phyloP scores from a whole-genome alignment of 768 basidiomycete genomes.

The Pleurotus tuber-regium region DNA sequence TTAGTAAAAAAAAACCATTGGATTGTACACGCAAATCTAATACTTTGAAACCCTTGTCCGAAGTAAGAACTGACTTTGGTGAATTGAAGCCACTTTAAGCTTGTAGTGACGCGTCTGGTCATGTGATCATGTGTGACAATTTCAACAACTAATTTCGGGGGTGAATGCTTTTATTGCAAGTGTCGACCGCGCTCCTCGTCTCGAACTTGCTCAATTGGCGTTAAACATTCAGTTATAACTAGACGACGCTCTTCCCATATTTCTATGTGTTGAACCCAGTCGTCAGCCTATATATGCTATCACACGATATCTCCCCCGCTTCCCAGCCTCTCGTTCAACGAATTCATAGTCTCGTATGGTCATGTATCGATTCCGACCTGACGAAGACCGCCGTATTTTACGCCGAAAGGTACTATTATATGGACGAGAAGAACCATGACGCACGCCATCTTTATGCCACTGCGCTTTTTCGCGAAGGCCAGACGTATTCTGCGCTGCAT shows the following conservation, averaged over 20 bases:
- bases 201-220: not conserved
- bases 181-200: not conserved
- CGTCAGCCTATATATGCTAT: not conserved
- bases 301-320: slow-evolving; percentile 41
- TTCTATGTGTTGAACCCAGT: slow-evolving; percentile 47
- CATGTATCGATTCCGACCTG: slow-evolving; percentile 79
- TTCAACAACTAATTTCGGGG: slow-evolving; percentile 8
- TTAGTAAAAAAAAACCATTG: too few species aligned
- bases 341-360: slow-evolving; percentile 75
- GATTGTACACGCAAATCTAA: not conserved
- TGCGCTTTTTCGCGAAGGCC: slow-evolving; percentile 64
- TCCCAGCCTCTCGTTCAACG: slow-evolving; percentile 63
- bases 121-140: slow-evolving; percentile 24
- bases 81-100: not conserved
- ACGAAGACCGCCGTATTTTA: slow-evolving; percentile 82
- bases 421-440: slow-evolving; percentile 72
- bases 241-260: not conserved
- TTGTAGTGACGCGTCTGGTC: slow-evolving; percentile 17
- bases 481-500: slow-evolving; percentile 72
- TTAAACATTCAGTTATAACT: not conserved
- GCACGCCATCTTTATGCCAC: slow-evolving; percentile 84
- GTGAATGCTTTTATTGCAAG: not conserved
- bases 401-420: slow-evolving; percentile 78
- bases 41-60: too few species aligned
- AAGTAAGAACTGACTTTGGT: not conserved